These are phyloP conservation scores for Dactylellina haptotyla DNA, from an alignment of 2,329 filamentous ascomycete genomes.

Conservation along the genomic window DNA sequence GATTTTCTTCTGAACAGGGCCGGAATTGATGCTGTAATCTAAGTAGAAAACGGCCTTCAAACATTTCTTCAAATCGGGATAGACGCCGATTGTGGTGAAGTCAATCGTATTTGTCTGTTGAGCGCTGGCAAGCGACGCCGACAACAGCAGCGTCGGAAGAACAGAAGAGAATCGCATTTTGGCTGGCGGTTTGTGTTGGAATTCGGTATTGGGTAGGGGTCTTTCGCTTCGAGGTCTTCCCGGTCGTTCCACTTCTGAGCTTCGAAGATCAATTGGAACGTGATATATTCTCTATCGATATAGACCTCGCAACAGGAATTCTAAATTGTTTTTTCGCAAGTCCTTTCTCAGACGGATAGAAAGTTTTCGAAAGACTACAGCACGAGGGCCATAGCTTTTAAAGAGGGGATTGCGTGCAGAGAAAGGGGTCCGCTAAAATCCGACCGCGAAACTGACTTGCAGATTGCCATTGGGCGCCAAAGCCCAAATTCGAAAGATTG, in stretches of 20 bases:
- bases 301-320: background rate
- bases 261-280: background rate
- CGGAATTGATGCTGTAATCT: slow-evolving; percentile 26
- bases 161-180: slow-evolving; percentile 36
- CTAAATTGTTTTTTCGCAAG: background rate
- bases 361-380: background rate
- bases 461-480: slow-evolving; percentile 1
- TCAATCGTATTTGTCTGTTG: slow-evolving; percentile 33
- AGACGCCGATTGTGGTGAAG: slow-evolving; percentile 27
- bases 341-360: background rate
- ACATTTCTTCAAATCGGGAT: slow-evolving; percentile 31
- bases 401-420: background rate
- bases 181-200: background rate
- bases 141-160: slow-evolving; percentile 22
- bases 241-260: no score
- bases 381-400: slow-evolving; percentile 10
- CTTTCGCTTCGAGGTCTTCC: slow-evolving; percentile 20
- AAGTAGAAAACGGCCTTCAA: slow-evolving; percentile 33
- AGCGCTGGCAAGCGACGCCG: slow-evolving; percentile 33
- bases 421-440: slow-evolving; percentile 25
- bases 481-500: slow-evolving; percentile 7
- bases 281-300: background rate
- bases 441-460: slow-evolving; percentile 26
- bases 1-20: slow-evolving; percentile 29
- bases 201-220: background rate